Evolutionary conservation across 75 land plant species (phyloP), one percentile per base, ranked within the genome.

Genomic region (Azolla pinnata): DNA sequence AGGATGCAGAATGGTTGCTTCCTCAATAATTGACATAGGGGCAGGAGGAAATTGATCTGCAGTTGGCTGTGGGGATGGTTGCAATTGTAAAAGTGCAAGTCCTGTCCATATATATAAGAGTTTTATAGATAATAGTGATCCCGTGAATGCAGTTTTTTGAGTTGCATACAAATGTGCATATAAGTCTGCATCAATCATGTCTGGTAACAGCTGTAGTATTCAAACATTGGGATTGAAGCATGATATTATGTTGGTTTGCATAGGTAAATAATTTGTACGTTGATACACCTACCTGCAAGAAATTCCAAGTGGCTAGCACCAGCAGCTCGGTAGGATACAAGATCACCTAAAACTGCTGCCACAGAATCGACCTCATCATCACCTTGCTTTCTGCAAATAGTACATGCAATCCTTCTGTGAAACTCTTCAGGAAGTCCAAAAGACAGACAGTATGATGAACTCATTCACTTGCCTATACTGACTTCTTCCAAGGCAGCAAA

Each of bases 301-400:
- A 90, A 69, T 56, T 87, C 88, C 63, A 90, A 60, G 66, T 90
- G 92, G 47, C 96, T 84, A 31, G 93, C 90, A 65, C 96, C 92
- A 49, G 84, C 57, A 64, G 88, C 93, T 44, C 85, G 92, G 55
- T 90, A 90, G 27, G 81, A 79, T 20, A 90, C 83, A 49, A 90
- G 88, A 44, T 90, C 96, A 55, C 92, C 88, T 31, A 90, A 40
- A 12, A 87, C 64, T 44, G 72, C 66, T 33, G 96, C 96, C 18
- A 90, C 88, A 10, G 88, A 76, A 56, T 84, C 67, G 18, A 90
- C 81, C 54, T 87, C 96, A 79, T 90, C 96, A 38, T 88, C 93
- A 38, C 87, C 93, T 62, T 66, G 72, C 52, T 68, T 80, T 68
- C 93, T 90, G 66, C 0, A 35, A 12, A 31, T 25, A 28, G 31